Evolutionary conservation across 228 moss, liverwort and hornwort genomes (phyloP), one percentile per base, ranked within the genome.

Genomic region (Sphagnum magellanicum): DNA sequence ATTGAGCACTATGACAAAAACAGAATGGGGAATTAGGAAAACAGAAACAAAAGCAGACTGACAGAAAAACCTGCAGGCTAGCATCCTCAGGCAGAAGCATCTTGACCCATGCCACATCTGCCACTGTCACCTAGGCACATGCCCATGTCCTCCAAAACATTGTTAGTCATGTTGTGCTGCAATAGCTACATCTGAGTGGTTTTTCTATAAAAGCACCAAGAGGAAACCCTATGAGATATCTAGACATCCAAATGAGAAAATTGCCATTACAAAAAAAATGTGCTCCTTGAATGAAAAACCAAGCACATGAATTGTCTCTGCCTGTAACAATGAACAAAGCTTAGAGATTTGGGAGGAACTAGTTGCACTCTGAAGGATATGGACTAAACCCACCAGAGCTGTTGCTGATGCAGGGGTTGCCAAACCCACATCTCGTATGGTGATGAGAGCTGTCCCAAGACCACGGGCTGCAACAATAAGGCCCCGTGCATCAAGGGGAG

Each of bases 61-160:
- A 63, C 10, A 53, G 10, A 50, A 76, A 59, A 65, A 91, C 91
- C 83, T 90, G 86, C 51, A 96, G 84, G 79, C 88, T 96, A 60
- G 91, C 86, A 80, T 92, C 92, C 67, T 96, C 95, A 72, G 81
- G 87, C 58, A 96, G 79, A 7, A 92, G 79, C 86, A 96, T 86
- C 74, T 78, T 89, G 51, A 96, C 83, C 79, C 86, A 83, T 64
- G 89, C 83, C 71, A 91, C 92, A 82, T 92, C 91, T 64, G 91
- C 79, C 67, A 96, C 95, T 61, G 86, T 79, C 60, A 95, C 92
- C 91, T 91, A 68, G 67, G 75, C 59, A 76, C 12, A 74, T 17
- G 60, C 58, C 52, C 65, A 16, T 71, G 5, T 59, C 52, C 55
- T 9, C 4, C 62, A 32, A 32, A 32, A 32, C 32, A 32, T 32